These are phyloP conservation scores for Lactarius tabidus DNA, from an alignment of 768 basidiomycete genomes.

Conservation along the genomic window DNA sequence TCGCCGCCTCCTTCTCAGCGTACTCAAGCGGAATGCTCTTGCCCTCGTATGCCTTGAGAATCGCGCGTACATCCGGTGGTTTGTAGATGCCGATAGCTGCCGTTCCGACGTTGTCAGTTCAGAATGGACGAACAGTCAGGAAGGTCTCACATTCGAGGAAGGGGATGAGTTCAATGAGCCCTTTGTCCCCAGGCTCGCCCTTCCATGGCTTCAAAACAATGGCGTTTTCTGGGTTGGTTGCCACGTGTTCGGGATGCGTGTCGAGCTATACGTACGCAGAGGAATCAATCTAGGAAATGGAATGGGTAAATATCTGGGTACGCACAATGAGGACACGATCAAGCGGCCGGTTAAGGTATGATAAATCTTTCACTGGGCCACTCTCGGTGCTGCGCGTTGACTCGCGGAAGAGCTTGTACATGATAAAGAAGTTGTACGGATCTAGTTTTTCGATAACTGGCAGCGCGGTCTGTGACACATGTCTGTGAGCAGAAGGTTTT, in stretches of 20 bases:
- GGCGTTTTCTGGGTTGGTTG: constrained; percentile 84
- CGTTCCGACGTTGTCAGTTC: background rate
- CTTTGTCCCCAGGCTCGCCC: constrained; percentile 69
- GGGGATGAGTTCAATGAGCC: constrained; percentile 88
- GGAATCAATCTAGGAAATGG: constrained; percentile 51
- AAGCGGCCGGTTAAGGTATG: constrained; percentile 76
- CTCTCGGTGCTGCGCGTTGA: constrained; percentile 81
- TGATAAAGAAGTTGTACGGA: constrained; percentile 85
- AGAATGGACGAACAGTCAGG: background rate
- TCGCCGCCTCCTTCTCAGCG: constrained; percentile 80
- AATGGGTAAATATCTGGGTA: background rate
- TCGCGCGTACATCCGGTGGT: constrained; percentile 80
- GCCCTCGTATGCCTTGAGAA: constrained; percentile 78
- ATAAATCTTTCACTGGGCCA: constrained; percentile 89
- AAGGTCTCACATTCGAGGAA: constrained; percentile 81
- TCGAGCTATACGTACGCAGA: constrained; percentile 82
- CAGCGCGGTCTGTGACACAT: constrained; percentile 61
- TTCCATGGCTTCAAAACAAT: constrained; percentile 83
- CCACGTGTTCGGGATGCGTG: constrained; percentile 71
- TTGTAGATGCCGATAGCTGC: constrained; percentile 91
- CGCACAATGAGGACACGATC: constrained; percentile 20
- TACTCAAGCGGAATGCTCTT: constrained; percentile 90
- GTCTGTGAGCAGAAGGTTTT: constrained; percentile 1
- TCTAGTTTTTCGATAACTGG: constrained; percentile 93
- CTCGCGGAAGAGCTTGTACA: constrained; percentile 90